Conservation (phyloP, 306 rosid species). For the Prunus armeniaca region DNA sequence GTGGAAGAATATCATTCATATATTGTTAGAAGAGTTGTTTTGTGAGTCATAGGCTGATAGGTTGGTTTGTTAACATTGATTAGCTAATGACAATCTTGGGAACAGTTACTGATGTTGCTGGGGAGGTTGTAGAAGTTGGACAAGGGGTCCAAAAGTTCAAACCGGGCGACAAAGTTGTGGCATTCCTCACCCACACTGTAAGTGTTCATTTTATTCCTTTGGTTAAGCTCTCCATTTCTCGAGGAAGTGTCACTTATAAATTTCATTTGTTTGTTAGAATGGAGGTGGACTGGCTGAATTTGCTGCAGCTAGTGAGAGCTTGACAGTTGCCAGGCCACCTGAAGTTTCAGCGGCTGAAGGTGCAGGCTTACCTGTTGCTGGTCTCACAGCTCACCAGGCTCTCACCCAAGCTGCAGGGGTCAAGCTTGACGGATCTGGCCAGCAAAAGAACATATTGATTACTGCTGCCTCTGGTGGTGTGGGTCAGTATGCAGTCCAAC, state of each 20-base stretch:
- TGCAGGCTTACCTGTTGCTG: slow-evolving; percentile 59
- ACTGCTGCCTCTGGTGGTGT: slow-evolving; percentile 91
- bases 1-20: slow-evolving; percentile 1
- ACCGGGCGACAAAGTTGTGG: slow-evolving; percentile 62
- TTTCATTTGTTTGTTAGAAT: slow-evolving; percentile 18
- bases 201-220: slow-evolving; percentile 11
- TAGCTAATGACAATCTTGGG: neutral
- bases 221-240: neutral
- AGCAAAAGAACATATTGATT: slow-evolving; percentile 48
- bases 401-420: slow-evolving; percentile 49
- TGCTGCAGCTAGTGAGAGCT: slow-evolving; percentile 42
- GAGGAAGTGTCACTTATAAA: too few relatives aligned
- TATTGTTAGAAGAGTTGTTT: neutral
- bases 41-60: neutral
- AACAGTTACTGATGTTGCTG: slow-evolving; percentile 63
- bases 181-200: slow-evolving; percentile 41
- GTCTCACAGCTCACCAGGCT: slow-evolving; percentile 63
- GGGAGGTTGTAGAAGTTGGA: slow-evolving; percentile 59
- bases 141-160: slow-evolving; percentile 45
- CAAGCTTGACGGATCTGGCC: slow-evolving; percentile 47
- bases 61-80: neutral
- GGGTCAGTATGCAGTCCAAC: slow-evolving; percentile 70
- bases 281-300: slow-evolving; percentile 77
- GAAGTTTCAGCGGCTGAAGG: slow-evolving; percentile 63
- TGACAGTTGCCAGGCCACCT: slow-evolving; percentile 43